Conservation (phyloP, 495 filamentous ascomycete species). For the Halenospora varia region DNA sequence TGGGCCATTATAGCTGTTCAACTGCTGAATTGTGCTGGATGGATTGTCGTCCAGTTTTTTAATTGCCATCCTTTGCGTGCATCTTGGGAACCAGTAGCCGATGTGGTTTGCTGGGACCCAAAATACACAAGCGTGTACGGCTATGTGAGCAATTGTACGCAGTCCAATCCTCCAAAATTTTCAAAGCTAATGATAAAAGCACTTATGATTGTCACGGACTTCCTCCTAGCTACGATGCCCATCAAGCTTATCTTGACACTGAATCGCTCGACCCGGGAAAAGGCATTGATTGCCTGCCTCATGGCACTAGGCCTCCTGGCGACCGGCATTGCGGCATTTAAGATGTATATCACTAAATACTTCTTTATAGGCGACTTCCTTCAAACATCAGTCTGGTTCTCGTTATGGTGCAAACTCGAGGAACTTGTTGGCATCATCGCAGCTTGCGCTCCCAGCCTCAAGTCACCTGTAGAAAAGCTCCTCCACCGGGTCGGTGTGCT, state of each 20-base stretch:
- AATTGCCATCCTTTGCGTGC: conserved; percentile 1
- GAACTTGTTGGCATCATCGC: neutral
- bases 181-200: neutral
- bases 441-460: neutral
- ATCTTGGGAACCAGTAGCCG: neutral
- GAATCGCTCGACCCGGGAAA: neutral
- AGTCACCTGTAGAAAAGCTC: neutral
- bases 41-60: neutral
- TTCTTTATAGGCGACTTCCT: neutral
- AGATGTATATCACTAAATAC: neutral
- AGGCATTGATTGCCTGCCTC: neutral
- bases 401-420: neutral
- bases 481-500: neutral
- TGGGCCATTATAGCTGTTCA: neutral
- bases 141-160: neutral
- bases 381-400: neutral
- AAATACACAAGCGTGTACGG: neutral
- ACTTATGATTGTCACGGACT: neutral
- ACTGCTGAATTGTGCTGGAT: neutral
- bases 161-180: neutral
- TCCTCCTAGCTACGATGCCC: neutral
- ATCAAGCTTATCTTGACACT: neutral
- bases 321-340: neutral
- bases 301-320: conserved; percentile 1
- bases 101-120: neutral